A percentile compares a stretch with the other conserved stretches of the same genome.
Evolutionary conservation across 257 asterid genomes (phyloP).

Genomic region (Lithospermum erythrorhizon): DNA sequence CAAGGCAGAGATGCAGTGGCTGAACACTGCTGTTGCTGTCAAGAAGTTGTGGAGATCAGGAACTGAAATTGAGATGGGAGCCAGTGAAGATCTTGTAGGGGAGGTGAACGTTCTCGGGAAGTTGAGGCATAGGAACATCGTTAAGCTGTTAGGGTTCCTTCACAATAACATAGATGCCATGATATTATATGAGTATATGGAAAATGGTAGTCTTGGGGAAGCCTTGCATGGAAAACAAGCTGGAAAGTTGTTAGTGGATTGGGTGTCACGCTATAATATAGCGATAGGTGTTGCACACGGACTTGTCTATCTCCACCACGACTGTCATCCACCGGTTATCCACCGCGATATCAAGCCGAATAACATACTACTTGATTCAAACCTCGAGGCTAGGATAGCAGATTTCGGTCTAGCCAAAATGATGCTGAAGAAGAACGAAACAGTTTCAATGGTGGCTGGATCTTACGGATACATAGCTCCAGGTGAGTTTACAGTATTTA

Average conservation of each 20-base stretch:
- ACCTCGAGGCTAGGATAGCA: constrained; percentile 57
- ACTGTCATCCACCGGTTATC: constrained; percentile 52
- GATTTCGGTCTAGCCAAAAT: constrained; percentile 54
- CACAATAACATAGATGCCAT: constrained; percentile 51
- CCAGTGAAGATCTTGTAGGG: constrained; percentile 46
- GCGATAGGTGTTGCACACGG: constrained; percentile 64
- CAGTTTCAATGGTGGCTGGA: constrained; percentile 69
- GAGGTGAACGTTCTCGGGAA: constrained; percentile 61
- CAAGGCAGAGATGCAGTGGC: constrained; percentile 49
- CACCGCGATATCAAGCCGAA: constrained; percentile 60
- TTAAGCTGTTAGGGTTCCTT: constrained; percentile 50
- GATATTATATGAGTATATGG: constrained; percentile 53
- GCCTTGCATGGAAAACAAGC: constrained; percentile 51
- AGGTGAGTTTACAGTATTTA: constrained; percentile 28
- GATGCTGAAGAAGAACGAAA: constrained; percentile 49
- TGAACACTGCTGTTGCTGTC: constrained; percentile 47
- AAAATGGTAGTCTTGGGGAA: constrained; percentile 57
- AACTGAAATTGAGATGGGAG: constrained; percentile 44
- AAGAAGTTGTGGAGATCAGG: constrained; percentile 64
- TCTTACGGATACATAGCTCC: constrained; percentile 76
- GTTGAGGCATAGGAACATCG: constrained; percentile 55
- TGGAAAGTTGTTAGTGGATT: constrained; percentile 45
- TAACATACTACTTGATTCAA: constrained; percentile 47
- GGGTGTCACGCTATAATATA: constrained; percentile 59
- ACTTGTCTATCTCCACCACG: constrained; percentile 55